A percentile compares a stretch with the other conserved stretches of the same genome.
phyloP scores from a whole-genome alignment of 371 early-diverging fungal genomes.

The Mortierella sp. region DNA sequence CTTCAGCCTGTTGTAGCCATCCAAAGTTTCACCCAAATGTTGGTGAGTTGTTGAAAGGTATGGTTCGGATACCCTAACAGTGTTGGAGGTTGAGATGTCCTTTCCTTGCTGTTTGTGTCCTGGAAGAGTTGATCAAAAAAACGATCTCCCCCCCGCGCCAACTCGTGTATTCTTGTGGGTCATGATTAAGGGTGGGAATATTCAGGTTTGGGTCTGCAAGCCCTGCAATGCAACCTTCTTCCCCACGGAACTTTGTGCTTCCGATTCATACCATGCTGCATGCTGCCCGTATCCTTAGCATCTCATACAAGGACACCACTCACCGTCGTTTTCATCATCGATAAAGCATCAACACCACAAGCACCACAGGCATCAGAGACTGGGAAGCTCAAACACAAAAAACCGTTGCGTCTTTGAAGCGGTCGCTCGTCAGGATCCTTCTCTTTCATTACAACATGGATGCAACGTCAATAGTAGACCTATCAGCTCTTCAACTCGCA shows the following conservation, averaged over 20 bases:
- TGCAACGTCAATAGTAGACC: constrained; percentile 42
- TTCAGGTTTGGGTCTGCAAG: no score
- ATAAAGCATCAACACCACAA: constrained; percentile 27
- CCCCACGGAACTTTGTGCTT: no score
- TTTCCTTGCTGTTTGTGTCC: no score
- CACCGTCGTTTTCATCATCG: constrained; percentile 46
- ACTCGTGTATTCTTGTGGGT: no score
- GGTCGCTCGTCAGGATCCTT: constrained; percentile 29
- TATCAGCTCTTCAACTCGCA: constrained; percentile 42
- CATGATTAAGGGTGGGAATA: no score
- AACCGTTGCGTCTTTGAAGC: constrained; percentile 18
- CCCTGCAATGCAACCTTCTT: no score
- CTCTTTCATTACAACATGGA: constrained; percentile 45
- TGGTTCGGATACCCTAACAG: no score
- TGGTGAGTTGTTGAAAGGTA: constrained; percentile 26
- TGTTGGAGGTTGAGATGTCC: no score
- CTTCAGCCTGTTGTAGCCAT: background rate
- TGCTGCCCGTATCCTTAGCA: constrained; percentile 23
- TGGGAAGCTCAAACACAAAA: constrained; percentile 3
- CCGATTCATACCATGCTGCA: background rate
- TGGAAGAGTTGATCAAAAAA: no score
- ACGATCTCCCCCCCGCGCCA: no score
- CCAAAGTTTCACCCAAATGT: constrained; percentile 24
- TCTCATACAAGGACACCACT: constrained; percentile 34
- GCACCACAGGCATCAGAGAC: background rate